Evolutionary conservation across 2,329 filamentous ascomycete genomes (phyloP).

Genomic region (Colletotrichum paranaense): DNA sequence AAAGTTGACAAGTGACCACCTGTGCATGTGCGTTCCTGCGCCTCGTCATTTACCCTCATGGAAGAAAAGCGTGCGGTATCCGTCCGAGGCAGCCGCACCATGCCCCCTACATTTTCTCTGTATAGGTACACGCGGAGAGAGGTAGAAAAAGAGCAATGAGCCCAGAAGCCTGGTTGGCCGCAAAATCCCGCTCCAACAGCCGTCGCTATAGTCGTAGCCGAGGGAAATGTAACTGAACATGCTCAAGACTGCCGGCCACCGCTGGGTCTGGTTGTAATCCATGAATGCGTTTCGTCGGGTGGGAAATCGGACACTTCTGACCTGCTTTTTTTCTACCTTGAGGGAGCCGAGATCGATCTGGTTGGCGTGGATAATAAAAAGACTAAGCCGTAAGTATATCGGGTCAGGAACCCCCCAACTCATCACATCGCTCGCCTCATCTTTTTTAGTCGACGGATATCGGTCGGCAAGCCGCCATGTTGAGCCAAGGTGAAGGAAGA

Average conservation of each 20-base stretch:
- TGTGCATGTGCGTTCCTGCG: constrained; percentile 13
- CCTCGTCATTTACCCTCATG: constrained; percentile 14
- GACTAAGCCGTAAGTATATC: neutral
- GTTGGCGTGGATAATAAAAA: neutral
- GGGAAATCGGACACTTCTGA: neutral
- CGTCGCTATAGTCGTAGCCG: neutral
- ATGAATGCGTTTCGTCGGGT: neutral
- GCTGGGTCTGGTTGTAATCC: neutral
- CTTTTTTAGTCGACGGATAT: neutral
- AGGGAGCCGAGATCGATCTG: neutral
- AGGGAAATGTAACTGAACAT: neutral
- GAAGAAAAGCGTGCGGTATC: neutral
- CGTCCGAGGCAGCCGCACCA: constrained; percentile 13
- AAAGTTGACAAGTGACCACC: constrained; percentile 29
- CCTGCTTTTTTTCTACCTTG: neutral
- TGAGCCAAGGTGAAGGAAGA: neutral
- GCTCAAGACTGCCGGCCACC: neutral
- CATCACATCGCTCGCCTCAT: constrained; percentile 7
- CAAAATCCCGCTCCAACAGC: neutral
- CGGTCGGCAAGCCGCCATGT: neutral
- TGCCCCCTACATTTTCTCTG: neutral
- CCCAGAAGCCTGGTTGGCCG: too few relatives aligned
- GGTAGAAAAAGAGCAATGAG: too few relatives aligned
- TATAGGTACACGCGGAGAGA: neutral
- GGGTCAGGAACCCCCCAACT: neutral